Conservation (phyloP, 371 early-diverging fungal genomes). For the Ordospora colligata region DNA sequence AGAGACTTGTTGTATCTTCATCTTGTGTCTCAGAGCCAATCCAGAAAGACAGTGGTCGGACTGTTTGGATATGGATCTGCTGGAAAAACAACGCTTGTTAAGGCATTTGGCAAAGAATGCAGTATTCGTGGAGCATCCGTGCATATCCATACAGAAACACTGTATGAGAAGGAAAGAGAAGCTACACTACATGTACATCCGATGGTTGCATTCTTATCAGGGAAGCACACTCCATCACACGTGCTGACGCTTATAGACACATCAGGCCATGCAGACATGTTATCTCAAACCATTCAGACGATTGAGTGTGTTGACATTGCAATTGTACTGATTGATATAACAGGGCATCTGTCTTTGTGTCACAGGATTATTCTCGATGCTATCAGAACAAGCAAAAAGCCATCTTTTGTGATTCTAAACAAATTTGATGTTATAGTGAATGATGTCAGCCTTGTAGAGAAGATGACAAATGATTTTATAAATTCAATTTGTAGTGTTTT, state of each 20-base stretch:
- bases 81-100: neutral
- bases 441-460: too few species aligned
- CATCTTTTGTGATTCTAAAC: neutral
- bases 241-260: neutral
- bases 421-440: neutral
- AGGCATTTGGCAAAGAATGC: neutral
- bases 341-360: neutral
- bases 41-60: neutral
- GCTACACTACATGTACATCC: constrained; percentile 1
- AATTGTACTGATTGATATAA: neutral
- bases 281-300: neutral
- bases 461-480: neutral
- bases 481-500: too few species aligned
- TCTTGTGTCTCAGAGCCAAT: neutral
- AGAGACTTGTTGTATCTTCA: neutral
- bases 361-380: neutral
- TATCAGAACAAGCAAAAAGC: neutral
- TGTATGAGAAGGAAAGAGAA: neutral
- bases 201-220: neutral
- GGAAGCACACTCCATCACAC: neutral
- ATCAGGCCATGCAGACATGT: neutral
- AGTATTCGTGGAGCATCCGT: neutral
- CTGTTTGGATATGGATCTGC: neutral
- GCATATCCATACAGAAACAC: neutral
- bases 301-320: neutral